Evolutionary conservation across 106 monocot species (phyloP), one percentile per base, ranked within the genome.

Genomic region (Ottelia alismoides): DNA sequence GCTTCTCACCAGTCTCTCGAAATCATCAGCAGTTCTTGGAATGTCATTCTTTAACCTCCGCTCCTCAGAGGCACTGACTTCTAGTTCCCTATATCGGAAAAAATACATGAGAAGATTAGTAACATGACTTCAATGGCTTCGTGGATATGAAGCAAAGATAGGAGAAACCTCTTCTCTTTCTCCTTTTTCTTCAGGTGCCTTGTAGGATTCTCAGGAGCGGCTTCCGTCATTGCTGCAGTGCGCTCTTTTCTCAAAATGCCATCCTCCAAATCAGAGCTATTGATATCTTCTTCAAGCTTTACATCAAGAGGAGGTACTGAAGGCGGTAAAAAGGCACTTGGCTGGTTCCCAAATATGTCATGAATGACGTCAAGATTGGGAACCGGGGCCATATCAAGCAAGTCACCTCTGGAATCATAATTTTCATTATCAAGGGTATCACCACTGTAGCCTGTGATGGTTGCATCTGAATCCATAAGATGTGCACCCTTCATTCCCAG

Each of bases 11-110:
- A 89, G 57, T 61, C 76, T 96, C 61, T 96, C 96, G 71, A 79
- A 96, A 49, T 96, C 96, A 66, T 96, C 96, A 47, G 46, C 81
- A 43, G 74, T 96, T 22, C 47, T 61, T 47, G 96, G 96, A 25
- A 65, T 32, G 53, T 72, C 79, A 25, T 77, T 74, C 53, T 75
- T 66, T 40, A 89, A 62, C 25, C 30, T 50, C 58, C 82, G 85
- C 45, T 89, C 74, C 61, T 96, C 96, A 64, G 79, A 62, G 22
- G 82, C 72, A 64, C 61, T 74, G 25, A 96, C 79, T 60, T 78
- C 82, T 46, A 70, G 68, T 64, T 96, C 96, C 61, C 96, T 96
- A 65, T 24, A 54, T 10, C 68, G 43, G 29, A 19, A 22, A 65
- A 31, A 29, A 40, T 27, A n/a, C n/a, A n/a, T n/a, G n/a, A n/a